Evolutionary conservation across 805 yeast genomes (phyloP).

Genomic region (Kregervanrija fluxuum): DNA sequence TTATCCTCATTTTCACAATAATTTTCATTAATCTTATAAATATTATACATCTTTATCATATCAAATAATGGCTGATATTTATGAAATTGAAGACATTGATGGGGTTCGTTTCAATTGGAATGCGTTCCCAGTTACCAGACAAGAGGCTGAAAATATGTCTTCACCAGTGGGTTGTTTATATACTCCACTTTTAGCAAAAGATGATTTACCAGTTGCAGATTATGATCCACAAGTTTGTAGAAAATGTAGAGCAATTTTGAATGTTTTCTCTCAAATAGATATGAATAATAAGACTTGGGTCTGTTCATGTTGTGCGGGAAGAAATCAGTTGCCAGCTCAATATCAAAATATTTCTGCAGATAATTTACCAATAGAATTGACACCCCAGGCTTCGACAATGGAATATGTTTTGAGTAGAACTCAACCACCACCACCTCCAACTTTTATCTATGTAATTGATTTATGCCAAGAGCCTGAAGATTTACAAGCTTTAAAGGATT

Average conservation of each 20-base stretch:
- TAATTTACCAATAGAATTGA: slow-evolving; percentile 75
- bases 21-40: no score
- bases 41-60: neutral
- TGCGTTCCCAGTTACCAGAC: slow-evolving; percentile 80
- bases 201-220: slow-evolving; percentile 67
- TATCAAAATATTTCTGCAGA: slow-evolving; percentile 71
- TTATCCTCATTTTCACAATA: no score
- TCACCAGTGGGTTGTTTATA: slow-evolving; percentile 92
- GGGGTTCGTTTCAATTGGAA: slow-evolving; percentile 77
- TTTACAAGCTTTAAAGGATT: slow-evolving; percentile 73
- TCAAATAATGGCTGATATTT: slow-evolving; percentile 37
- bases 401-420: slow-evolving; percentile 73
- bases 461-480: slow-evolving; percentile 87
- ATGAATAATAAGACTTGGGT: slow-evolving; percentile 71
- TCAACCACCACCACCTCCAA: slow-evolving; percentile 67
- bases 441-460: slow-evolving; percentile 80
- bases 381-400: slow-evolving; percentile 61
- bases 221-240: slow-evolving; percentile 85
- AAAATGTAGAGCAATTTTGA: slow-evolving; percentile 77
- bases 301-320: slow-evolving; percentile 73
- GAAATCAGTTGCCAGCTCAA: slow-evolving; percentile 78
- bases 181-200: slow-evolving; percentile 84
- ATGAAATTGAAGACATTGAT: slow-evolving; percentile 52
- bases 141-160: slow-evolving; percentile 84
- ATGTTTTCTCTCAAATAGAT: slow-evolving; percentile 81